Percentiles rank a stretch among this genome's conserved stretches.
Conservation (phyloP, 257 asterid species). For the Solanum tarapatanum region DNA sequence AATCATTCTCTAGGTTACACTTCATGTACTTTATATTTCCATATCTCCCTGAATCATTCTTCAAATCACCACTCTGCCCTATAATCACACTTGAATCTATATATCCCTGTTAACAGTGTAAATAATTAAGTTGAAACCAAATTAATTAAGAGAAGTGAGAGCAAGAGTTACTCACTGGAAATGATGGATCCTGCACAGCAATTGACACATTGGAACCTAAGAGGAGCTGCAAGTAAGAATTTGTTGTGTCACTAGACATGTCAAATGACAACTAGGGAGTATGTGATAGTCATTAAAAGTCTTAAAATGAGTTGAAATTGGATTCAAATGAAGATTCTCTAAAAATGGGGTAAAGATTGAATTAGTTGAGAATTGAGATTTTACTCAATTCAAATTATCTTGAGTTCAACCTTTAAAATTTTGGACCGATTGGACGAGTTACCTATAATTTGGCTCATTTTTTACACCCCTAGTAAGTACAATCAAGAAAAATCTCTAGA, state of each 20-base stretch:
- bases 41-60: constrained; percentile 40
- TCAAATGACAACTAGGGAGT: neutral
- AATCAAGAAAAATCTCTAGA: too few species aligned
- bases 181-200: constrained; percentile 77
- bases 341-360: too few species aligned
- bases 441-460: too few species aligned
- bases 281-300: neutral
- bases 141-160: neutral
- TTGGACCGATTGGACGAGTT: too few species aligned
- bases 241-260: neutral
- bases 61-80: constrained; percentile 62
- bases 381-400: too few species aligned
- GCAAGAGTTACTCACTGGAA: constrained; percentile 42
- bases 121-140: neutral
- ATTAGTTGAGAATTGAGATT: too few species aligned
- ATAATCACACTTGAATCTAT: constrained; percentile 72
- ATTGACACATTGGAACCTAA: constrained; percentile 66
- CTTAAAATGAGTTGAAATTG: too few species aligned
- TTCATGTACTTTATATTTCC: constrained; percentile 55
- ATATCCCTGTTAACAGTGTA: constrained; percentile 45
- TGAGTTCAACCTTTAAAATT: too few species aligned
- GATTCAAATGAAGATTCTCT: too few species aligned
- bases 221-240: constrained; percentile 40
- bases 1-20: constrained; percentile 49
- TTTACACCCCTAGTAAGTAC: too few species aligned